Percentiles rank a stretch among this genome's conserved stretches.
phyloP scores from a whole-genome alignment of 345 rosid genomes.

The Fremontodendron californicum region DNA sequence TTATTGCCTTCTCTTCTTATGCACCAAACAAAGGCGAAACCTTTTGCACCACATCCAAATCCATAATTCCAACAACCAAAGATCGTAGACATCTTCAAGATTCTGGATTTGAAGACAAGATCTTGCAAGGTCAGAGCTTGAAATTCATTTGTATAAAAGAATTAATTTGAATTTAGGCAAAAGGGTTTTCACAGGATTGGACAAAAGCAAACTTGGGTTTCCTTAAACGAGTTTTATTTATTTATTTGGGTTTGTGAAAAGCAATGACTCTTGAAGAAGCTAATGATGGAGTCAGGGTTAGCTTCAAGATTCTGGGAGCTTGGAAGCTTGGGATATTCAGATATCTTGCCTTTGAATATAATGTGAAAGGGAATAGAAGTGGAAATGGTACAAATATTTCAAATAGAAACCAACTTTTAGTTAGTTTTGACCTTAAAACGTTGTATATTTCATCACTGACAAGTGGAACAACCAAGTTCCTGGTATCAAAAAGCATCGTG shows the following conservation, averaged over 20 bases:
- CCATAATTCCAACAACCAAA: slow-evolving; percentile 20
- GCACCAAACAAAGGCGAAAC: slow-evolving; percentile 33
- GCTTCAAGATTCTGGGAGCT: slow-evolving; percentile 62
- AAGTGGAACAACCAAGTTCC: slow-evolving; percentile 53
- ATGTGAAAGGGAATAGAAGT: slow-evolving; percentile 64
- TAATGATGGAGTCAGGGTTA: slow-evolving; percentile 8
- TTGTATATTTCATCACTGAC: slow-evolving; percentile 60
- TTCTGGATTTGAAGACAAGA: too few relatives aligned
- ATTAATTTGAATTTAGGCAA: too few relatives aligned
- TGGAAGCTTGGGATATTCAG: slow-evolving; percentile 80
- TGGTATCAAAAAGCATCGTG: slow-evolving; percentile 14
- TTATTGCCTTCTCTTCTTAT: slow-evolving; percentile 33
- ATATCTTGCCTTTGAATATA: slow-evolving; percentile 69
- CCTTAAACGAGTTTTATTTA: too few relatives aligned
- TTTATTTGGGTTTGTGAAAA: too few relatives aligned
- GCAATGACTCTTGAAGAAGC: too few relatives aligned
- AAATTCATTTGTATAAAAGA: too few relatives aligned
- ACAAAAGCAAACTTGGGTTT: too few relatives aligned
- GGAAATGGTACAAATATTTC: slow-evolving; percentile 34
- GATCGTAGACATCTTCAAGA: too few relatives aligned
- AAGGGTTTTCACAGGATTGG: too few relatives aligned
- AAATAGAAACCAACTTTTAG: slow-evolving; percentile 26
- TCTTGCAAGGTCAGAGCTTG: too few relatives aligned
- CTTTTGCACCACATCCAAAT: slow-evolving; percentile 20
- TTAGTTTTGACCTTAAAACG: slow-evolving; percentile 46